These are phyloP conservation scores for Sclerotinia borealis DNA, from an alignment of 2,329 filamentous ascomycete species.

Conservation along the genomic window DNA sequence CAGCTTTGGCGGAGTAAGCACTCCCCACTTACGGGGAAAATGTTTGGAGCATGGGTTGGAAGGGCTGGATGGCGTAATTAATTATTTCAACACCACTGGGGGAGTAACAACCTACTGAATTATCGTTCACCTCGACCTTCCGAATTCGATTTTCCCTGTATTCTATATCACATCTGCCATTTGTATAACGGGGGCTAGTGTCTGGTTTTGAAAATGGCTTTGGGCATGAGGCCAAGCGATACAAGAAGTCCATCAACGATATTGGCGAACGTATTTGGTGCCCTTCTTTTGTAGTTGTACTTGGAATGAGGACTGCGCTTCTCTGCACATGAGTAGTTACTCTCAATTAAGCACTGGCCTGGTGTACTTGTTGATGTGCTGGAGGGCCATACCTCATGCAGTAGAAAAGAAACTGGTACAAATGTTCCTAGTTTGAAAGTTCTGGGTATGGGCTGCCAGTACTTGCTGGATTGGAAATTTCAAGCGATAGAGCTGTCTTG, in stretches of 20 bases:
- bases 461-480: neutral
- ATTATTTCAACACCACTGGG: neutral
- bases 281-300: neutral
- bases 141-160: neutral
- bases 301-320: neutral
- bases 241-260: neutral
- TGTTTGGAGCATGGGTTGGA: neutral
- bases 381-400: neutral
- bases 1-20: slow-evolving; percentile 5
- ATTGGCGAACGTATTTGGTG: neutral
- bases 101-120: too few species aligned
- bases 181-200: neutral
- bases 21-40: neutral
- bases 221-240: neutral
- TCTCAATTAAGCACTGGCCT: neutral
- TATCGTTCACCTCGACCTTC: neutral
- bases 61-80: neutral
- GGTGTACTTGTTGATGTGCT: neutral
- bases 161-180: neutral
- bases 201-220: neutral
- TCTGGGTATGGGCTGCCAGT: neutral
- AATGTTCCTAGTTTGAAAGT: neutral
- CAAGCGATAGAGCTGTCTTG: neutral
- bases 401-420: neutral
- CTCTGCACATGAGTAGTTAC: neutral